These are phyloP conservation scores for Rhododendron mucronatum DNA, from an alignment of 148 eudicot genomes.

Conservation along the genomic window DNA sequence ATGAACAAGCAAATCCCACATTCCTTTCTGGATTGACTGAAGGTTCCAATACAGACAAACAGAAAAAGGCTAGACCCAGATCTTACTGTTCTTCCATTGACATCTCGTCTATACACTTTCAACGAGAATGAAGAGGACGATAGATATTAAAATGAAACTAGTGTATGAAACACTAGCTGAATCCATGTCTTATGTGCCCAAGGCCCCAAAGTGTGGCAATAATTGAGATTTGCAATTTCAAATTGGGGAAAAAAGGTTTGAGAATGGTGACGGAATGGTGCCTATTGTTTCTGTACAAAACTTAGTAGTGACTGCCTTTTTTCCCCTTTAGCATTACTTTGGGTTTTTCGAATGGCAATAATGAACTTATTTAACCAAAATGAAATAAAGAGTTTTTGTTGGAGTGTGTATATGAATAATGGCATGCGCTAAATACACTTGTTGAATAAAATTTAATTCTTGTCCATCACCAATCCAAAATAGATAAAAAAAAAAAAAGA, in stretches of 20 bases:
- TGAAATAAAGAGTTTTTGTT: no score
- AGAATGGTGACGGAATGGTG: neutral
- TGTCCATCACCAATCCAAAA: no score
- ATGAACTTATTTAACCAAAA: no score
- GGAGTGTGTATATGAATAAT: no score
- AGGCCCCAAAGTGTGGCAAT: neutral
- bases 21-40: neutral
- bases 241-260: neutral
- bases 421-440: no score
- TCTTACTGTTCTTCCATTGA: neutral
- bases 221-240: neutral
- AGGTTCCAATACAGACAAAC: neutral
- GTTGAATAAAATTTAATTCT: no score
- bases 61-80: neutral
- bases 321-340: neutral
- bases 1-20: neutral
- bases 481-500: no score
- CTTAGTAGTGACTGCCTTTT: neutral
- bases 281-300: neutral
- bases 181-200: neutral
- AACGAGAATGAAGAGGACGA: neutral
- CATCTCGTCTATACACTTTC: neutral
- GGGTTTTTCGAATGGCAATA: neutral
- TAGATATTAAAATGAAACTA: neutral
- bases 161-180: neutral